Percentiles rank a stretch among this genome's conserved stretches.
Evolutionary conservation across 2,329 filamentous ascomycete species (phyloP).

Genomic region (Penicillium sp.): DNA sequence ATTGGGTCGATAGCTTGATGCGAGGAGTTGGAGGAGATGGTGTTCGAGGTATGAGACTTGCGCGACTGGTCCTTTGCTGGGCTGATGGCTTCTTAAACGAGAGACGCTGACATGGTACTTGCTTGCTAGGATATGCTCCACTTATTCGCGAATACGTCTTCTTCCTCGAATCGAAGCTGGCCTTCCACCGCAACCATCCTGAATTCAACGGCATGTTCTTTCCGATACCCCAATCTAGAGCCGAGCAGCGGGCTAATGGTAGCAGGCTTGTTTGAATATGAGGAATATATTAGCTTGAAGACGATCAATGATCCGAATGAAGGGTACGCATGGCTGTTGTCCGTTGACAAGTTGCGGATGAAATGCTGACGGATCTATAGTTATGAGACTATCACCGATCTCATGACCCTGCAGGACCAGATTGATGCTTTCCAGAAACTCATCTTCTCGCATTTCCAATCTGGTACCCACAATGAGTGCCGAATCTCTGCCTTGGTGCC

Average conservation of each 20-base stretch:
- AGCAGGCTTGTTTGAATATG: constrained; percentile 86
- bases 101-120: constrained; percentile 15
- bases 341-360: neutral
- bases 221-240: neutral
- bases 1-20: constrained; percentile 91
- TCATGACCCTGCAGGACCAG: constrained; percentile 96
- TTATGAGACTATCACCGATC: constrained; percentile 91
- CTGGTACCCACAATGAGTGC: constrained; percentile 92
- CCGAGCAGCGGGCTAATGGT: constrained; percentile 14
- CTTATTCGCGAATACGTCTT: constrained; percentile 97
- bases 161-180: constrained; percentile 90
- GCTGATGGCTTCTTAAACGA: neutral
- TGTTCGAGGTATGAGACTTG: constrained; percentile 64
- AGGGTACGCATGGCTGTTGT: constrained; percentile 61
- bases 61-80: neutral
- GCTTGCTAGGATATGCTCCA: constrained; percentile 71
- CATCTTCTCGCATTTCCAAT: constrained; percentile 94
- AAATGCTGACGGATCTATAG: constrained; percentile 39
- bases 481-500: constrained; percentile 92
- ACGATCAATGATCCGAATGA: constrained; percentile 99
- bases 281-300: constrained; percentile 97
- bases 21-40: constrained; percentile 82
- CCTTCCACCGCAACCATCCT: constrained; percentile 94
- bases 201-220: constrained; percentile 81
- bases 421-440: constrained; percentile 99